Evolutionary conservation across 768 basidiomycete genomes (phyloP).

Genomic region (Boletus sp.): DNA sequence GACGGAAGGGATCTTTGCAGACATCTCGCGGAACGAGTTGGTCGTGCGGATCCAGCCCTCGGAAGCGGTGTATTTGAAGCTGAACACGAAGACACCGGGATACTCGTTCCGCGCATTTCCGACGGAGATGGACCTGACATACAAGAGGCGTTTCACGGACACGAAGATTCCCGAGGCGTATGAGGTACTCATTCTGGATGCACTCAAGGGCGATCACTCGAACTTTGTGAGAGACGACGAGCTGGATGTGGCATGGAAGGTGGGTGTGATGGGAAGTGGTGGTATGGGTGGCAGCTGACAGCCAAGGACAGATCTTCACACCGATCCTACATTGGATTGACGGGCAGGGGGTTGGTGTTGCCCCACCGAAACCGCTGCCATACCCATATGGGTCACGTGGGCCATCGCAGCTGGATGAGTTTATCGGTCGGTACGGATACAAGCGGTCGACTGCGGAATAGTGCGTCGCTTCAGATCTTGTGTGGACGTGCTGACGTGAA

Average conservation of each 20-base stretch:
- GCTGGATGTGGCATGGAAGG: constrained; percentile 97
- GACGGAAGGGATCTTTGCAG: constrained; percentile 93
- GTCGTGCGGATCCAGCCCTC: constrained; percentile 96
- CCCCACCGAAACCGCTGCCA: constrained; percentile 63
- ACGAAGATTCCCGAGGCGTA: constrained; percentile 95
- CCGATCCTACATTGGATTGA: constrained; percentile 97
- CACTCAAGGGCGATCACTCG: constrained; percentile 96
- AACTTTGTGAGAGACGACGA: constrained; percentile 99
- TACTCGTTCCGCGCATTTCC: constrained; percentile 87
- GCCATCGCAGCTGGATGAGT: constrained; percentile 79
- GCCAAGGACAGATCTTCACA: constrained; percentile 74
- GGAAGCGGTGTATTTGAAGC: constrained; percentile 95
- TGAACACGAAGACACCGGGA: constrained; percentile 94
- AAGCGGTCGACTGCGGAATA: constrained; percentile 66
- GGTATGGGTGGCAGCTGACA: constrained; percentile 6
- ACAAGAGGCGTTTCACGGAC: constrained; percentile 92
- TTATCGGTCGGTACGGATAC: constrained; percentile 76
- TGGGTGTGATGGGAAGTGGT: constrained; percentile 32
- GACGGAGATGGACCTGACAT: constrained; percentile 97
- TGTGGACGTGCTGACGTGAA: not conserved
- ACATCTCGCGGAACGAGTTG: constrained; percentile 94
- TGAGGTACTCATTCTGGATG: constrained; percentile 92
- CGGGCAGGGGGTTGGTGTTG: constrained; percentile 62
- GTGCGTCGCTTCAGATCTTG: constrained; percentile 27
- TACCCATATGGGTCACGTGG: constrained; percentile 97